Percentiles rank a stretch among this genome's conserved stretches.
These are phyloP conservation scores for Saccharomyces hybrid DNA, from an alignment of 1,139 yeast genomes.

Conservation along the genomic window DNA sequence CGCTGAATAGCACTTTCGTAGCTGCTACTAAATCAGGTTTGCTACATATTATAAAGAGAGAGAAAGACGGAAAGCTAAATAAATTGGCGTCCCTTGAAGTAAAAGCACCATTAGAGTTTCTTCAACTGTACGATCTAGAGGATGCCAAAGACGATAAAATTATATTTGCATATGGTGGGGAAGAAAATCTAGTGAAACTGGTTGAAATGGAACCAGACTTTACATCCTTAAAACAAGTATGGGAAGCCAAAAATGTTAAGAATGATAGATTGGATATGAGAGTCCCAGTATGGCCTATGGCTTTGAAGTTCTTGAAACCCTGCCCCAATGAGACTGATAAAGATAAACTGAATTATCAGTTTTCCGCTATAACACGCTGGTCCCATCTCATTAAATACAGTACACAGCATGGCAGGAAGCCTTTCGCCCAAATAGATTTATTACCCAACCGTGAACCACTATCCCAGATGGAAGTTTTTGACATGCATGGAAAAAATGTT, in stretches of 20 bases:
- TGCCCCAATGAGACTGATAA: conserved; percentile 25
- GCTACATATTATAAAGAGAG: conserved; percentile 37
- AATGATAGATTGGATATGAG: conserved; percentile 57
- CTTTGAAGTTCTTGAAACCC: conserved; percentile 36
- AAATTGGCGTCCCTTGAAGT: conserved; percentile 20
- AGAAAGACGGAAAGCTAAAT: conserved; percentile 14
- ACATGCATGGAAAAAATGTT: neutral
- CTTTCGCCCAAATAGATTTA: conserved; percentile 36
- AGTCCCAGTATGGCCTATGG: conserved; percentile 55
- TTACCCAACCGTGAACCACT: conserved; percentile 33
- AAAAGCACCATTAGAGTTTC: conserved; percentile 40
- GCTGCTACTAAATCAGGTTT: conserved; percentile 43
- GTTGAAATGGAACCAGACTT: conserved; percentile 35
- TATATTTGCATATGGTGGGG: conserved; percentile 64
- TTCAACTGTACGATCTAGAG: conserved; percentile 42
- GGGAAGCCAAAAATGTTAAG: conserved; percentile 59
- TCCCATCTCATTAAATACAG: conserved; percentile 48
- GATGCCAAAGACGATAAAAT: conserved; percentile 29
- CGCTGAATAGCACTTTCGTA: conserved; percentile 24
- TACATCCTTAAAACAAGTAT: conserved; percentile 32
- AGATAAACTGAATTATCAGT: conserved; percentile 28
- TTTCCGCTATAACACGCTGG: conserved; percentile 52
- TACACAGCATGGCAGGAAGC: conserved; percentile 53
- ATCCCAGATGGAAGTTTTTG: conserved; percentile 16
- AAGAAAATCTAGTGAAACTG: conserved; percentile 57